Evolutionary conservation across 164 flowering plant genomes (phyloP), one percentile per base, ranked within the genome.

Genomic region (Brasenia schreberi): DNA sequence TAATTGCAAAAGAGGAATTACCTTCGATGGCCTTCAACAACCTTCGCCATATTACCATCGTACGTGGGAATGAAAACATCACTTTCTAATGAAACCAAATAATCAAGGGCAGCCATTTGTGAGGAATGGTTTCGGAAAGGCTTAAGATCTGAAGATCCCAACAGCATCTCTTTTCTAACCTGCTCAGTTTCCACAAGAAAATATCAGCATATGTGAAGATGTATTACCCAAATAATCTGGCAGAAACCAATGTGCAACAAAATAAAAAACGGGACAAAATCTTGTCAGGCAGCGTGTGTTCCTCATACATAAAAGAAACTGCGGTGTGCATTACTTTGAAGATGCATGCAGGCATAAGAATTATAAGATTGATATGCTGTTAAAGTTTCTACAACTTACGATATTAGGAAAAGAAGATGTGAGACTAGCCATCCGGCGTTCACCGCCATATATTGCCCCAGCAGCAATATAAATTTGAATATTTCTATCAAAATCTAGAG

Each of bases 11-110:
- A 49, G 16, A 49, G 16, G 62, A 60, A 49, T 45, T 77, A 93
- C 98, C 98, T 90, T 69, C 98, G 90, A 76, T 93, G 98, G 39
- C 98, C 98, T 80, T 88, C 98, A 68, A 93, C 98, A 69, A 93
- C 96, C 81, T 85, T 92, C 33, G 98, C 98, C 98, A 92, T 92
- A 75, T 92, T 92, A 53, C 98, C 98, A 72, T 88, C 96, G 75
- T 92, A 92, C 18, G 98, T 90, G 12, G 98, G 98, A 72, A 92
- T 83, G 74, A 92, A 93, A 18, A 93, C 86, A 74, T 90, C 97
- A 75, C 97, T 93, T 79, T 90, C 96, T 76, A 93, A 65, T 4
- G 98, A 87, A 18, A 93, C 97, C 64, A 93, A 81, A 80, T 90
- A 93, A 83, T 93, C 98, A 68, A 93, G 67, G 14, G 98, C 98